Percentiles rank a stretch among this genome's conserved stretches.
Conservation (phyloP, 768 basidiomycete species). For the Cantharellus cinnabarinus region DNA sequence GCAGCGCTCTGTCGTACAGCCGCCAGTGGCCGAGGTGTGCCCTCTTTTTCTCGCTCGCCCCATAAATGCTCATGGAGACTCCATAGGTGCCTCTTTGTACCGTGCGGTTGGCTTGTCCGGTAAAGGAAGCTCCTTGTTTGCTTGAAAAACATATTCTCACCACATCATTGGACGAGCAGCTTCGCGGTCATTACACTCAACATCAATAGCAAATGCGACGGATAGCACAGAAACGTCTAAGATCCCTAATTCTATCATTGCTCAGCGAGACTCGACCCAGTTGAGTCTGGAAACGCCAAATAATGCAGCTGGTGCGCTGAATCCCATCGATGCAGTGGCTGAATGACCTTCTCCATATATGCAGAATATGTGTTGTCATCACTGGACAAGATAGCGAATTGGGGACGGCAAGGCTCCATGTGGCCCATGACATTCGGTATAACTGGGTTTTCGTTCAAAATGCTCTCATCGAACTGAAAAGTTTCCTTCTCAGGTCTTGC, state of each 20-base stretch:
- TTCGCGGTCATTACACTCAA: too few species aligned
- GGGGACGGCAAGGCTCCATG: slow-evolving; percentile 95
- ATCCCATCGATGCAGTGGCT: not conserved
- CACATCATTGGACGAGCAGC: too few species aligned
- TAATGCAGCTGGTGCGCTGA: slow-evolving; percentile 63
- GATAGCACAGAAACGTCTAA: too few species aligned
- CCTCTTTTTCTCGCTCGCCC: too few species aligned
- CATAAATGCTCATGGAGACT: too few species aligned
- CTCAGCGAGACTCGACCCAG: slow-evolving; percentile 65
- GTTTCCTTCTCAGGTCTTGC: slow-evolving; percentile 49
- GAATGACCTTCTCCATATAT: not conserved
- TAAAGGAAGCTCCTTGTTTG: too few species aligned
- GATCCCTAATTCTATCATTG: slow-evolving; percentile 13
- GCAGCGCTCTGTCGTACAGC: too few species aligned
- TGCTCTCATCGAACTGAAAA: not conserved
- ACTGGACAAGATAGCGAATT: slow-evolving; percentile 89
- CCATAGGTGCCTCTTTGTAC: too few species aligned
- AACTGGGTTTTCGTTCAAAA: not conserved
- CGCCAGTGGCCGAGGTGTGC: too few species aligned
- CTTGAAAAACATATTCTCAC: too few species aligned
- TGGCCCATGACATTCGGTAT: slow-evolving; percentile 97
- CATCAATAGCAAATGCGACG: too few species aligned
- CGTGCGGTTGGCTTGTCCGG: too few species aligned
- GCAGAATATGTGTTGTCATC: slow-evolving; percentile 92
- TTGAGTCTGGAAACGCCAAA: slow-evolving; percentile 68